phyloP scores from a whole-genome alignment of 352 stramenopile genomes.

The Phytophthora boehmeriae region DNA sequence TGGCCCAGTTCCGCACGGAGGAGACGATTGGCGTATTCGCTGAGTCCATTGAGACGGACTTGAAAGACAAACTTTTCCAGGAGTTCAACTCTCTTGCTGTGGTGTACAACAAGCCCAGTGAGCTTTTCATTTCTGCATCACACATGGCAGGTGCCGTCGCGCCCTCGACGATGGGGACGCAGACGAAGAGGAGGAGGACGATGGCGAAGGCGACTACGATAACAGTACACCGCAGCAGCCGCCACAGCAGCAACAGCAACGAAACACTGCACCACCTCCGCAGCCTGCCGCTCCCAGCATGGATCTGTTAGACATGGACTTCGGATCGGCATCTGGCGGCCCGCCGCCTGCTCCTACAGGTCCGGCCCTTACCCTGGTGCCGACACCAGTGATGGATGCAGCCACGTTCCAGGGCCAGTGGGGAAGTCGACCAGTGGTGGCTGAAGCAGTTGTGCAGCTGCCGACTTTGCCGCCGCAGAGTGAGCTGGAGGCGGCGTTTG shows the following conservation, averaged over 20 bases:
- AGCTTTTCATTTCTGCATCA: conserved; percentile 94
- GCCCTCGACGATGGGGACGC: conserved; percentile 52
- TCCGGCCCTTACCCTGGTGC: conserved; percentile 53
- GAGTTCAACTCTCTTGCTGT: conserved; percentile 99
- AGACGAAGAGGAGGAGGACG: conserved; percentile 55
- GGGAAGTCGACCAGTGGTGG: conserved; percentile 73
- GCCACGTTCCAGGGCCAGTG: conserved; percentile 76
- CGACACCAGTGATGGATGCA: conserved; percentile 78
- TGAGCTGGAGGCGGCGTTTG: conserved; percentile 75
- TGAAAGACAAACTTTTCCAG: conserved; percentile 90
- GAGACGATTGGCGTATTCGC: conserved; percentile 88
- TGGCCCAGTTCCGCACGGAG: conserved; percentile 78
- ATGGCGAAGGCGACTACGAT: conserved; percentile 35
- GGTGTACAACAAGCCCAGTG: conserved; percentile 96
- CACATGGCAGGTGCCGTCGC: conserved; percentile 44
- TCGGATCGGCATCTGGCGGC: conserved; percentile 38
- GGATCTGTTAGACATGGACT: conserved; percentile 83
- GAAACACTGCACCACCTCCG: conserved; percentile 33
- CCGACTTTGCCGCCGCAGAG: conserved; percentile 57
- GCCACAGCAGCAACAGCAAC: conserved; percentile 45
- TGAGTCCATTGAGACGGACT: conserved; percentile 84
- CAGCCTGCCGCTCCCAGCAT: conserved; percentile 46
- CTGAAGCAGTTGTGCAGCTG: conserved; percentile 62
- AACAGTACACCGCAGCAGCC: conserved; percentile 35
- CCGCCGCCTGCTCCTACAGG: conserved; percentile 20